Percentiles rank a stretch among this genome's conserved stretches.
phyloP scores from a whole-genome alignment of 208 protist genomes.

The Trypanosoma congolense region DNA sequence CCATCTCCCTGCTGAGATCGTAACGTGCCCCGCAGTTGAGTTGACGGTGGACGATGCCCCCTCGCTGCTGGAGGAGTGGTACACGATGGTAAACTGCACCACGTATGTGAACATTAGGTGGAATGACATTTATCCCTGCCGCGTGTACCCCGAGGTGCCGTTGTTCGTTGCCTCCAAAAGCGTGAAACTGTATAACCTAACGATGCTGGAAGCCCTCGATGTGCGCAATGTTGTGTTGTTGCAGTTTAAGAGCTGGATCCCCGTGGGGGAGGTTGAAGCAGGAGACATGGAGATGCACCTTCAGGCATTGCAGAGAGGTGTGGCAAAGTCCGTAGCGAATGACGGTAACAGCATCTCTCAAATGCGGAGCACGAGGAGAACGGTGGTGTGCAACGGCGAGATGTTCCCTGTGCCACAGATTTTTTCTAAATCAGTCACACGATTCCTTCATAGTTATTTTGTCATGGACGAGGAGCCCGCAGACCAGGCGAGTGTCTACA shows the following conservation, averaged over 20 bases:
- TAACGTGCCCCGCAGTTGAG: conserved; percentile 47
- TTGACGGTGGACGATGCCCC: conserved; percentile 73
- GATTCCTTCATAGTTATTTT: conserved; percentile 57
- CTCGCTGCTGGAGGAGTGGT: conserved; percentile 63
- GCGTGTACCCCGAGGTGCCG: conserved; percentile 4
- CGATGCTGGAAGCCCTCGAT: conserved; percentile 8
- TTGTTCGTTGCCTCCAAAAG: conserved; percentile 12
- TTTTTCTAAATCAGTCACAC: conserved; percentile 23
- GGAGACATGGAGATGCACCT: conserved; percentile 10
- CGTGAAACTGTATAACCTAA: conserved; percentile 10
- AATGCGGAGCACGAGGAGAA: conserved; percentile 7
- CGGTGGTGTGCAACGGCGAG: neutral
- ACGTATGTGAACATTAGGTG: conserved; percentile 47
- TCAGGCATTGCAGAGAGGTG: neutral
- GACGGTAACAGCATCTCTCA: neutral
- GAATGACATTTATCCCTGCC: conserved; percentile 73
- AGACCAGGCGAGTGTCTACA: conserved; percentile 35
- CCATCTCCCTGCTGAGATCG: conserved; percentile 42
- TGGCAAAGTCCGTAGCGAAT: neutral
- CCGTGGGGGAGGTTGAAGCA: neutral
- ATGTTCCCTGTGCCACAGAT: conserved; percentile 24
- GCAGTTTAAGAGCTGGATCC: conserved; percentile 4
- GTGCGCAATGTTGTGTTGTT: conserved; percentile 10
- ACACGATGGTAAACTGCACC: conserved; percentile 16
- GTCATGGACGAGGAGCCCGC: conserved; percentile 35